Evolutionary conservation across 768 basidiomycete genomes (phyloP).

Genomic region (Nevesoporus exiguus): DNA sequence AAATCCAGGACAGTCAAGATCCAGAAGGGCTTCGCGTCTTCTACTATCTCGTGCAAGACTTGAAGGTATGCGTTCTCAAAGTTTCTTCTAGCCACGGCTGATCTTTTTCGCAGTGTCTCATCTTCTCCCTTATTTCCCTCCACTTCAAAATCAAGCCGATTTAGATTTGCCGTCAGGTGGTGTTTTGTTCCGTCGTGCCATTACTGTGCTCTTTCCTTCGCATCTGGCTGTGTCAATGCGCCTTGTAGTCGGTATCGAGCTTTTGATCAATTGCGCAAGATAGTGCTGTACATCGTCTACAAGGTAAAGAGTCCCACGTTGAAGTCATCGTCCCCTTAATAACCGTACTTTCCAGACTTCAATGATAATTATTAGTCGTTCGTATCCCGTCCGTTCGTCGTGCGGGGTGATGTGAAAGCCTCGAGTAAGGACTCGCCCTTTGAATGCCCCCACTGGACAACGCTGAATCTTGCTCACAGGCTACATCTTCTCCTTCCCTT

Average conservation of each 20-base stretch:
- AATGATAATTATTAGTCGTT: slow-evolving; percentile 9
- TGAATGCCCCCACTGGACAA: neutral
- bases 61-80: slow-evolving; percentile 59
- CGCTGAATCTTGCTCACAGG: slow-evolving; percentile 1
- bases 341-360: slow-evolving; percentile 9
- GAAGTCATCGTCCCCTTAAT: neutral
- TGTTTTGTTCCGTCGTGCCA: slow-evolving; percentile 2
- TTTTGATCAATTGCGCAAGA: slow-evolving; percentile 22
- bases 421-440: slow-evolving; percentile 1
- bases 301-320: slow-evolving; percentile 15
- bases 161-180: slow-evolving; percentile 34
- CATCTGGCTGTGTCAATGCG: slow-evolving; percentile 7
- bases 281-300: slow-evolving; percentile 19
- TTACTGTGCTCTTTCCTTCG: neutral
- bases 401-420: neutral
- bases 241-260: slow-evolving; percentile 7
- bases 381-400: neutral
- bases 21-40: slow-evolving; percentile 97
- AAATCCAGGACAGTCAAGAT: slow-evolving; percentile 95
- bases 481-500: neutral
- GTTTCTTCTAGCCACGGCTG: neutral
- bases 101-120: slow-evolving; percentile 67
- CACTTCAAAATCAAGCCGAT: slow-evolving; percentile 99
- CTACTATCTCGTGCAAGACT: slow-evolving; percentile 97
- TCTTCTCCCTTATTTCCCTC: slow-evolving; percentile 95